Percentiles rank a stretch among this genome's conserved stretches.
phyloP scores from a whole-genome alignment of 2,329 filamentous ascomycete species.

The Dendryphion nanum region DNA sequence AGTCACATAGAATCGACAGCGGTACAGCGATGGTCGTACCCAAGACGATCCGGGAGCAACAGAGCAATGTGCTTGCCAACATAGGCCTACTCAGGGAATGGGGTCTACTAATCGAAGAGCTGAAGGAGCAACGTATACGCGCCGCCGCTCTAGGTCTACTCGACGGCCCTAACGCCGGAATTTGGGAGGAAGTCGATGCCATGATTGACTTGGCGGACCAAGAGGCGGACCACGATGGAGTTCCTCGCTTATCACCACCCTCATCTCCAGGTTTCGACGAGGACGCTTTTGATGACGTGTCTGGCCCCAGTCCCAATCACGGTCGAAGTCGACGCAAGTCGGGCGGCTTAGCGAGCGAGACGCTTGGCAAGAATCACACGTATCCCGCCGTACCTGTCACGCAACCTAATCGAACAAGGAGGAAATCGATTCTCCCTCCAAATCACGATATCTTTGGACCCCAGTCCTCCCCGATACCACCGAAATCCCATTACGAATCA shows the following conservation, averaged over 20 bases:
- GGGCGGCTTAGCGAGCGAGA: slow-evolving; percentile 24
- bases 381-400: slow-evolving; percentile 4
- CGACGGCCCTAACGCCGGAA: slow-evolving; percentile 56
- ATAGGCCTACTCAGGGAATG: slow-evolving; percentile 81
- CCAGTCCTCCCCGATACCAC: slow-evolving; percentile 29
- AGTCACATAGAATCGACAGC: slow-evolving; percentile 45
- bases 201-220: slow-evolving; percentile 81
- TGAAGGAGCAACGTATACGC: slow-evolving; percentile 73
- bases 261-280: slow-evolving; percentile 59
- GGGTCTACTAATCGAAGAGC: slow-evolving; percentile 75
- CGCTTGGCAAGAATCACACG: slow-evolving; percentile 17
- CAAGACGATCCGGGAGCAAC: slow-evolving; percentile 74
- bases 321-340: slow-evolving; percentile 27
- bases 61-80: slow-evolving; percentile 78
- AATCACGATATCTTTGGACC: slow-evolving; percentile 37
- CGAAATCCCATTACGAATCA: slow-evolving; percentile 24
- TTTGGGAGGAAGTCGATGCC: slow-evolving; percentile 81
- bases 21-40: slow-evolving; percentile 67
- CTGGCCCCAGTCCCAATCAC: slow-evolving; percentile 35
- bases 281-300: slow-evolving; percentile 57
- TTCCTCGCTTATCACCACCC: slow-evolving; percentile 52
- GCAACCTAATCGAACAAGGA: slow-evolving; percentile 21
- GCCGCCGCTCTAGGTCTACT: slow-evolving; percentile 67
- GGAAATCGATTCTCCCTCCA: slow-evolving; percentile 37
- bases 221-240: slow-evolving; percentile 60